Base-by-base conservation (phyloP, 2,329 filamentous ascomycete genomes). In the Trichoderma atroviride region DNA sequence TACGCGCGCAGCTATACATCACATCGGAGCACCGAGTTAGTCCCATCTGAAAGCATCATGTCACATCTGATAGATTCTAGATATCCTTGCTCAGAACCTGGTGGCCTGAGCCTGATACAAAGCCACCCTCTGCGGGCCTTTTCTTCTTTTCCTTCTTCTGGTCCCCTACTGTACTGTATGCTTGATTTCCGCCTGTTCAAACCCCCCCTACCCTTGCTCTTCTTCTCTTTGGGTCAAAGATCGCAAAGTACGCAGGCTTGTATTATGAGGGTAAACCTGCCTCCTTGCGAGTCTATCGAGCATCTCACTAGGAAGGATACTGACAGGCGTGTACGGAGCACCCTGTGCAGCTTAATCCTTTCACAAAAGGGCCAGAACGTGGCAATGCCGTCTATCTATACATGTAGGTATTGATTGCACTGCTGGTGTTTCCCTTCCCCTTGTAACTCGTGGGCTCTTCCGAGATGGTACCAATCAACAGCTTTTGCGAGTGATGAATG, bases 1-100 rank as follows among this genome's bases (percentile, higher is more conserved):
- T 65, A 69, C 61, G 53, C 61, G 68, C 68, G 68, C 53, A 65
- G 68, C 68, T 61, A 65, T 61, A 65, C 61, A 65, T 69, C 59
- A 60, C 61, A 65, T 65, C 61, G 68, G 50, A n/a, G 68, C 68
- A 65, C 55, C 68, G 68, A 43, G 35, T 69, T 65, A 60, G 68
- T 65, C 43, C 60, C 68, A 69, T 69, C 68, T 65, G 47, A 57
- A 50, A 55, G 43, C 37, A 59, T 59, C 53, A 69, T 69, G n/a
- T 69, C 68, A 65, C 61, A 65, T 69, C 43, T 69, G 60, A 69
- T 33, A 63, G 68, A 69, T 69, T 64, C 43, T 57, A 9, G 43
- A 69, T 65, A 61, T 58, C 60, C 56, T 61, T 33, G 68, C 55
- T n/a, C 22, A 43, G 55, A 55, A 22, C 33, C 68, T 58, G 66